Conservation (phyloP, 192 early-diverging fungal genomes). For the Backusella westeae region DNA sequence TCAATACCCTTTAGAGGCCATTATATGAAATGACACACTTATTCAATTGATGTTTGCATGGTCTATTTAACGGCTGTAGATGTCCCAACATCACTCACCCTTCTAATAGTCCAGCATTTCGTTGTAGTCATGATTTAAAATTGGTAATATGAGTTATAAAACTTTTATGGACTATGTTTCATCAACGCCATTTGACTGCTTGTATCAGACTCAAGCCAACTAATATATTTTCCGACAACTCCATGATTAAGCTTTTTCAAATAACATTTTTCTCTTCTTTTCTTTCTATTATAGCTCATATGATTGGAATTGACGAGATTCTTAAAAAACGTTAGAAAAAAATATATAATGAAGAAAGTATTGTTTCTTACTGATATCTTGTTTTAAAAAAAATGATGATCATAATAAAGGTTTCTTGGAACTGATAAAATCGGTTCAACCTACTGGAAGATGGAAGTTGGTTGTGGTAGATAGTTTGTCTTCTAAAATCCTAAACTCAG, state of each 20-base stretch:
- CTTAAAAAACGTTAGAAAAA: slow-evolving; percentile 29
- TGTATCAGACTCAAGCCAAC: background rate
- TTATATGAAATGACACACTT: too few relatives aligned
- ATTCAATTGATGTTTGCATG: background rate
- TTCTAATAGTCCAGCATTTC: background rate
- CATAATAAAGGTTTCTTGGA: slow-evolving; percentile 54
- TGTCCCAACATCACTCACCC: background rate
- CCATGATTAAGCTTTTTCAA: background rate
- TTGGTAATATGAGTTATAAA: too few relatives aligned
- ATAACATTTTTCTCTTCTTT: background rate
- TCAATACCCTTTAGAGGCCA: too few relatives aligned
- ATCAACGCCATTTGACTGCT: background rate
- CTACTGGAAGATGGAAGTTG: slow-evolving; percentile 77
- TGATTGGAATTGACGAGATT: slow-evolving; percentile 40
- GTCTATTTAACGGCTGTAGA: too few relatives aligned
- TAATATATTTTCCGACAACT: background rate
- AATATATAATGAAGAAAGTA: background rate
- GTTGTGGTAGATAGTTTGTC: slow-evolving; percentile 76
- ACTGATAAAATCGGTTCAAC: slow-evolving; percentile 75
- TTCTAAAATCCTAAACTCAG: slow-evolving; percentile 68
- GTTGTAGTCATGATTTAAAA: too few relatives aligned
- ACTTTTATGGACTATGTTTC: background rate
- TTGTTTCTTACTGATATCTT: background rate
- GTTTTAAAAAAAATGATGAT: background rate
- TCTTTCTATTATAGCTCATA: background rate